phyloP scores from a whole-genome alignment of 768 basidiomycete species.

The Pulveroboletus frians region DNA sequence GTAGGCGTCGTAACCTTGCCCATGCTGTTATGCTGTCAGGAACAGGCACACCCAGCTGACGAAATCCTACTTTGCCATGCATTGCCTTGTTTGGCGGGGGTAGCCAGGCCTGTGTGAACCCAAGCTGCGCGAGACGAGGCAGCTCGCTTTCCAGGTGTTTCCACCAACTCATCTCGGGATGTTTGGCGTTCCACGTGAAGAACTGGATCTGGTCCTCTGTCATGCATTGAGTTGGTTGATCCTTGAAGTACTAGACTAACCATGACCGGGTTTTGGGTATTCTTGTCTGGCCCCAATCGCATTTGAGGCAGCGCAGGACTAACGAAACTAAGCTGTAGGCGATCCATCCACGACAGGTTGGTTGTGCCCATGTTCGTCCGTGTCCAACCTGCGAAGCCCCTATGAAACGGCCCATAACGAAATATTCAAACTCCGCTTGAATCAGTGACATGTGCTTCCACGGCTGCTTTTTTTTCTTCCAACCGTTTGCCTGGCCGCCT shows the following conservation, averaged over 20 bases:
- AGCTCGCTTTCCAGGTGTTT: slow-evolving; percentile 62
- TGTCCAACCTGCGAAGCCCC: not conserved
- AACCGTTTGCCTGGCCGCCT: slow-evolving; percentile 43
- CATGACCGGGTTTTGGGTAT: slow-evolving; percentile 59
- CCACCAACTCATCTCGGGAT: slow-evolving; percentile 72
- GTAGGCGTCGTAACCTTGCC: slow-evolving; percentile 82
- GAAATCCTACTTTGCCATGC: slow-evolving; percentile 38
- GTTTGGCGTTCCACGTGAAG: slow-evolving; percentile 73
- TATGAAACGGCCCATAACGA: not conserved
- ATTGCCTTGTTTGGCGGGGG: slow-evolving; percentile 82
- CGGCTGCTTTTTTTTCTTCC: slow-evolving; percentile 1
- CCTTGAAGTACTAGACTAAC: slow-evolving; percentile 34
- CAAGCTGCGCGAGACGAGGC: slow-evolving; percentile 57
- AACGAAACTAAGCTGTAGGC: slow-evolving; percentile 17
- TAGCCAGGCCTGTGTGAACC: slow-evolving; percentile 78
- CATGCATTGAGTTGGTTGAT: not conserved
- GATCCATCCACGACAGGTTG: slow-evolving; percentile 20
- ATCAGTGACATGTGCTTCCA: slow-evolving; percentile 1
- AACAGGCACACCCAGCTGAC: not conserved
- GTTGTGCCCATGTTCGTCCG: slow-evolving; percentile 9
- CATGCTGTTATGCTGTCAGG: slow-evolving; percentile 39
- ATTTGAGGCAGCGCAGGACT: slow-evolving; percentile 50
- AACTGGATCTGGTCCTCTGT: slow-evolving; percentile 57
- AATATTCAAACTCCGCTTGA: slow-evolving; percentile 25
- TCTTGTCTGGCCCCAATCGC: slow-evolving; percentile 51